A percentile compares a stretch with the other conserved stretches of the same genome.
These are phyloP conservation scores for Rubroboletus pulcherrimus DNA, from an alignment of 768 basidiomycete genomes.

Conservation along the genomic window DNA sequence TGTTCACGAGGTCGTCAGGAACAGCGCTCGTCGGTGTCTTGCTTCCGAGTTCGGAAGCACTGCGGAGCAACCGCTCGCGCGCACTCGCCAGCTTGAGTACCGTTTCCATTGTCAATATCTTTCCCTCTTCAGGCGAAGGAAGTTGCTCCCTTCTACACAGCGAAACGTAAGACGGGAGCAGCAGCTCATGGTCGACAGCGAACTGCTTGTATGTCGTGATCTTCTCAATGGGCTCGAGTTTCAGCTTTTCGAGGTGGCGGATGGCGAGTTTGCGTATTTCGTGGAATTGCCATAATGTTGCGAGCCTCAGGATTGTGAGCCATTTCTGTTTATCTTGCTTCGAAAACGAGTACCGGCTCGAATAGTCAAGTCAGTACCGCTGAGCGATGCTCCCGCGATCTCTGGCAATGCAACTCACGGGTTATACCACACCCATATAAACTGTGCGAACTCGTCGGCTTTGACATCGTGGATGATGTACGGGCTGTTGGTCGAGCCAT, in stretches of 20 bases:
- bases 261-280: constrained; percentile 50
- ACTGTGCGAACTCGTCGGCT: constrained; percentile 38
- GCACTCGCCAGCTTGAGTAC: constrained; percentile 49
- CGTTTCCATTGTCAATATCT: constrained; percentile 54
- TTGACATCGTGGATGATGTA: constrained; percentile 27
- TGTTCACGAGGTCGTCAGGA: constrained; percentile 23
- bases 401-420: constrained; percentile 10
- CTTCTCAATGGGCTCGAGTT: constrained; percentile 47
- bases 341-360: constrained; percentile 55
- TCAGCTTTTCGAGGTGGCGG: constrained; percentile 49
- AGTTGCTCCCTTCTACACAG: constrained; percentile 48
- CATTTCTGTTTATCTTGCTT: constrained; percentile 49
- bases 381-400: not conserved
- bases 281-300: constrained; percentile 52
- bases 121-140: constrained; percentile 51
- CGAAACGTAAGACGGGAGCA: constrained; percentile 49
- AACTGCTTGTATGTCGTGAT: constrained; percentile 55
- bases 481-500: not conserved
- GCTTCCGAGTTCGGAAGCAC: constrained; percentile 30
- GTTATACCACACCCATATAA: constrained; percentile 58
- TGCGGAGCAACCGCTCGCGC: constrained; percentile 43
- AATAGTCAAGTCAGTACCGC: not conserved
- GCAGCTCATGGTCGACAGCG: constrained; percentile 43
- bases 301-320: constrained; percentile 50
- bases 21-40: constrained; percentile 28